Percentiles rank a stretch among this genome's conserved stretches.
These are phyloP conservation scores for Hericium coralloides DNA, from an alignment of 768 basidiomycete species.

Conservation along the genomic window DNA sequence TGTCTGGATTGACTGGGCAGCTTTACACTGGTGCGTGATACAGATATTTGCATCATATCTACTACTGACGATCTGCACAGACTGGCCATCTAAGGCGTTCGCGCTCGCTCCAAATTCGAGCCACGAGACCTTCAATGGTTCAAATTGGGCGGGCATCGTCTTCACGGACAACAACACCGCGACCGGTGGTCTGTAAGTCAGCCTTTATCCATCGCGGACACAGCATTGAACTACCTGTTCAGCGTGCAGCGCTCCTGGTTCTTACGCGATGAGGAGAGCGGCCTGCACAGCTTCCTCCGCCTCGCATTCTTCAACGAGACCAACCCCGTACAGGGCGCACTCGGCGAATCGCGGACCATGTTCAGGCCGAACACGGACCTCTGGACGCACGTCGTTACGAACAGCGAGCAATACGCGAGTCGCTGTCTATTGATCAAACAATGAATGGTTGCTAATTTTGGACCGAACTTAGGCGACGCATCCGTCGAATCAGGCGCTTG, in stretches of 20 bases:
- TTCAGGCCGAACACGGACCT: slow-evolving; percentile 19
- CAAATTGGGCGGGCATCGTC: slow-evolving; percentile 19
- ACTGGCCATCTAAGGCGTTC: background rate
- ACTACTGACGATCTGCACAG: background rate
- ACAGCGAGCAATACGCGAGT: slow-evolving; percentile 19
- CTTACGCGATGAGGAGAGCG: slow-evolving; percentile 18
- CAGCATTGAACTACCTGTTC: background rate
- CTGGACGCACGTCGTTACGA: slow-evolving; percentile 21
- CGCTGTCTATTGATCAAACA: background rate
- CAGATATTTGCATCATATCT: background rate
- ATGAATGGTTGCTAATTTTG: background rate
- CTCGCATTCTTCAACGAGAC: slow-evolving; percentile 18
- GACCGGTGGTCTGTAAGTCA: slow-evolving; percentile 6
- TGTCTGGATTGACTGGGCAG: slow-evolving; percentile 17
- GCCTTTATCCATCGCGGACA: background rate
- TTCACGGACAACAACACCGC: slow-evolving; percentile 18
- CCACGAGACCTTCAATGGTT: slow-evolving; percentile 9
- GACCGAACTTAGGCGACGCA: background rate
- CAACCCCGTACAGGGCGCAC: slow-evolving; percentile 10
- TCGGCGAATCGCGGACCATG: slow-evolving; percentile 23
- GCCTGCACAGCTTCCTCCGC: slow-evolving; percentile 20
- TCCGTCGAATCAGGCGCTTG: background rate
- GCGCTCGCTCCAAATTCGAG: background rate
- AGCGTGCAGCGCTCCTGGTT: slow-evolving; percentile 21
- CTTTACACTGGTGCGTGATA: slow-evolving; percentile 13